A percentile compares a stretch with the other conserved stretches of the same genome.
These are phyloP conservation scores for Amauroascus niger DNA, from an alignment of 2,329 filamentous ascomycete species.

Conservation along the genomic window DNA sequence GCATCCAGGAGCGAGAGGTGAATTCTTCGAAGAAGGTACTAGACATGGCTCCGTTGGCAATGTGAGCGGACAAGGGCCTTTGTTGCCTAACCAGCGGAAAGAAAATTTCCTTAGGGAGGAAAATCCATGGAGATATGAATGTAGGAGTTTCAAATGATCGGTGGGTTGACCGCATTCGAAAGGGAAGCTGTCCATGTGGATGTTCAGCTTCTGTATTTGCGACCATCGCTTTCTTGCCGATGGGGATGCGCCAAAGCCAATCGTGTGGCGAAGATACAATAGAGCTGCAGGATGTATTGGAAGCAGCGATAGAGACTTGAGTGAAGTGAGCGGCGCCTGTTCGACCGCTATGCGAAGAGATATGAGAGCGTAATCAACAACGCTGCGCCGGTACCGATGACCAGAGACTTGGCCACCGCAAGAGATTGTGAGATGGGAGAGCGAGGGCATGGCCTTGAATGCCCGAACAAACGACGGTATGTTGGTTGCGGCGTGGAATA, in stretches of 20 bases:
- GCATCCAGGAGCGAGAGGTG: slow-evolving; percentile 16
- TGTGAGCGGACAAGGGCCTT: slow-evolving; percentile 64
- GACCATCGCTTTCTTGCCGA: slow-evolving; percentile 63
- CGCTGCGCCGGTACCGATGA: slow-evolving; percentile 63
- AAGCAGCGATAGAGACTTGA: slow-evolving; percentile 61
- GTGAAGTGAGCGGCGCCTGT: slow-evolving; percentile 54
- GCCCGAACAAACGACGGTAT: slow-evolving; percentile 73
- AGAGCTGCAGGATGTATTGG: slow-evolving; percentile 67
- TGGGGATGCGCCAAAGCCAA: slow-evolving; percentile 65
- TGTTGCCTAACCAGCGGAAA: slow-evolving; percentile 66
- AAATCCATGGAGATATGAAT: slow-evolving; percentile 68
- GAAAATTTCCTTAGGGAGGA: slow-evolving; percentile 57
- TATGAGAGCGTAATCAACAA: slow-evolving; percentile 81
- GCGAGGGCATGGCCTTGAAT: slow-evolving; percentile 56
- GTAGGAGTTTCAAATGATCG: slow-evolving; percentile 67
- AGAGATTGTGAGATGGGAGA: slow-evolving; percentile 64
- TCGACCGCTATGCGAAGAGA: slow-evolving; percentile 77
- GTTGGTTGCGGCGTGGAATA: slow-evolving; percentile 85
- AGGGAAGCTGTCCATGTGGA: slow-evolving; percentile 60
- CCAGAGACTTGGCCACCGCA: slow-evolving; percentile 62
- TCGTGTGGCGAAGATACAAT: slow-evolving; percentile 63
- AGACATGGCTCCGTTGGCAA: slow-evolving; percentile 57
- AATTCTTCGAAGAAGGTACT: slow-evolving; percentile 35
- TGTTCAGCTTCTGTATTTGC: slow-evolving; percentile 63
- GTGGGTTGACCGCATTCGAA: slow-evolving; percentile 39